Evolutionary conservation across 1,284 basidiomycete genomes (phyloP).

Genomic region (Trametes versicolor): DNA sequence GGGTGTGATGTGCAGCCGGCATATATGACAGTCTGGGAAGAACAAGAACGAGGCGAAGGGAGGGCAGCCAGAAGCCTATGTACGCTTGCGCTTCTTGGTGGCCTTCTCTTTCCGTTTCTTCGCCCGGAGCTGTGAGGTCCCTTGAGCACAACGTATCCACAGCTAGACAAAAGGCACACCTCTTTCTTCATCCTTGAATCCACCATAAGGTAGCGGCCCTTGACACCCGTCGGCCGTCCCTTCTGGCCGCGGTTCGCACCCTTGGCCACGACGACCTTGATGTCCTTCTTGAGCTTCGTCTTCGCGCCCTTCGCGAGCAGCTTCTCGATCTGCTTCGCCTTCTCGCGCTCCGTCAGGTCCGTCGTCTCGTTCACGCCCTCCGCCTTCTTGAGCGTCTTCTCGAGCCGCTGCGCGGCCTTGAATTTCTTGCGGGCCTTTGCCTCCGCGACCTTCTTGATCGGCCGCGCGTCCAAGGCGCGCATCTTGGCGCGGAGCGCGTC

Average conservation of each 20-base stretch:
- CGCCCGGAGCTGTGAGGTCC: conserved; percentile 63
- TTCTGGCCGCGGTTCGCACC: conserved; percentile 91
- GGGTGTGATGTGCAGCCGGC: not conserved
- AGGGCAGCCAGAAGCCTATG: conserved; percentile 13
- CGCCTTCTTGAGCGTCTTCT: conserved; percentile 96
- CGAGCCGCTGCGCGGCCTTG: conserved; percentile 85
- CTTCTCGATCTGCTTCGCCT: conserved; percentile 94
- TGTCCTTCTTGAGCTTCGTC: conserved; percentile 78
- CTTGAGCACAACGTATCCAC: conserved; percentile 22
- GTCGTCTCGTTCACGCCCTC: conserved; percentile 92
- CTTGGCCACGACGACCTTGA: conserved; percentile 93
- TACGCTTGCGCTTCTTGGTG: conserved; percentile 64
- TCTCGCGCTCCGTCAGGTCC: conserved; percentile 94
- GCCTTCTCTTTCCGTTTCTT: conserved; percentile 77
- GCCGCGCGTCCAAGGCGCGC: conserved; percentile 94
- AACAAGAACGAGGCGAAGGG: not conserved
- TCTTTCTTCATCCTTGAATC: conserved; percentile 90
- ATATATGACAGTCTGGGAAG: not conserved
- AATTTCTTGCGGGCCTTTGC: conserved; percentile 98
- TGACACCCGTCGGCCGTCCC: conserved; percentile 96
- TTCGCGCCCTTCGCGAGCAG: conserved; percentile 85
- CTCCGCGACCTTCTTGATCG: conserved; percentile 99
- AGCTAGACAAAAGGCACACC: conserved; percentile 50
- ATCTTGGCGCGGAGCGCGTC: conserved; percentile 89
- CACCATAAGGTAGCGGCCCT: conserved; percentile 94